These are phyloP conservation scores for Talaromyces amestolkiae DNA, from an alignment of 2,329 filamentous ascomycete species.

Conservation along the genomic window DNA sequence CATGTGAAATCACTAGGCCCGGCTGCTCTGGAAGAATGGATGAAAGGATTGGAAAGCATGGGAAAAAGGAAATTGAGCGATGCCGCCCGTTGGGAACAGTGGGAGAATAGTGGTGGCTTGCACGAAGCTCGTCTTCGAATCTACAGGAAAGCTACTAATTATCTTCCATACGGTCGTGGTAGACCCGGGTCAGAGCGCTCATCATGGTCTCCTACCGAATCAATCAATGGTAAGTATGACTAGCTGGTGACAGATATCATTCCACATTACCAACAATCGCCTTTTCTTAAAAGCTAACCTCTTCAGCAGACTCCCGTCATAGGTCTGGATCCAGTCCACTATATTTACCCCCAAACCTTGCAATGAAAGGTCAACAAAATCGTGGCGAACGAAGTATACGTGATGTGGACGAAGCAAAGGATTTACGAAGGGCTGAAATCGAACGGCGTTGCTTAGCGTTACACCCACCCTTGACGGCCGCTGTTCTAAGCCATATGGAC, in stretches of 20 bases:
- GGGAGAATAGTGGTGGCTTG: conserved; percentile 53
- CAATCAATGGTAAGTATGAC: conserved; percentile 1
- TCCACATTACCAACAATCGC: neutral
- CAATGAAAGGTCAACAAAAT: conserved; percentile 17
- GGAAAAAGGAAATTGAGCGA: conserved; percentile 62
- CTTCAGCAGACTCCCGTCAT: neutral
- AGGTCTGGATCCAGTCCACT: neutral
- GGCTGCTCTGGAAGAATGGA: conserved; percentile 72
- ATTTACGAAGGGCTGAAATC: conserved; percentile 65
- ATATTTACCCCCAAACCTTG: neutral
- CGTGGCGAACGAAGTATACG: conserved; percentile 55
- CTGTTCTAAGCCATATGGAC: conserved; percentile 66
- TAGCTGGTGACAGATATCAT: neutral
- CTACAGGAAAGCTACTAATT: neutral
- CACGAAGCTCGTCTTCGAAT: conserved; percentile 16
- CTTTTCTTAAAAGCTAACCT: neutral
- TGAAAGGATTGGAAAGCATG: conserved; percentile 67
- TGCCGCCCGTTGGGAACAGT: conserved; percentile 71
- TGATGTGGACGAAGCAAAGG: conserved; percentile 64
- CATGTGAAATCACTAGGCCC: conserved; percentile 64
- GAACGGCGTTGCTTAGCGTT: conserved; percentile 66
- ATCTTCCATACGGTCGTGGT: neutral
- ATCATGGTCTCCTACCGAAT: neutral
- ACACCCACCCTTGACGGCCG: conserved; percentile 62
- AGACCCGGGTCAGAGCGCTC: neutral